Evolutionary conservation across 139 green algal species (phyloP).

Genomic region (Tetraselmis striata): DNA sequence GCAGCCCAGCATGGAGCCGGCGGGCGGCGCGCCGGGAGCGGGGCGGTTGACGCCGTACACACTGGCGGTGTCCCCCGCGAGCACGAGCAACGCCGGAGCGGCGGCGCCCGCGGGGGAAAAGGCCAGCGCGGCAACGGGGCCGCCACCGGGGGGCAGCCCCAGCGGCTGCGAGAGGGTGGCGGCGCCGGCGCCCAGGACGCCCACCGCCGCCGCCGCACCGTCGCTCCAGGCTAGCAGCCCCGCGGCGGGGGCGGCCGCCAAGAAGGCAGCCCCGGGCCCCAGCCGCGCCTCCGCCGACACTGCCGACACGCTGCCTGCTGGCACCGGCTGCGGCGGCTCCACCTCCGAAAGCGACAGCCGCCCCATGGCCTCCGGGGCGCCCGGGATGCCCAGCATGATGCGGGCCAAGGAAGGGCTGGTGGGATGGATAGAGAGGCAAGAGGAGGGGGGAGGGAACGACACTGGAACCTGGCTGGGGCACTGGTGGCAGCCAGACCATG

Average conservation of each 20-base stretch:
- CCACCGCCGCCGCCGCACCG: background rate
- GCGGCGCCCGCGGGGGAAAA: background rate
- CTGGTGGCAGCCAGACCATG: too few species aligned
- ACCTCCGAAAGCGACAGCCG: background rate
- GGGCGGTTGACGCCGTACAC: background rate
- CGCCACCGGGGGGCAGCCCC: background rate
- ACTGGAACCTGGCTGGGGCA: too few species aligned
- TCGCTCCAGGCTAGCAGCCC: background rate
- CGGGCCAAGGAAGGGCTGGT: too few species aligned
- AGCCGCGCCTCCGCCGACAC: background rate
- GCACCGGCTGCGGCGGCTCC: background rate
- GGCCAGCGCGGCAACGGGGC: background rate
- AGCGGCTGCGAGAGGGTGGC: too few species aligned
- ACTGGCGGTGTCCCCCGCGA: background rate
- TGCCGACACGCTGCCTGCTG: background rate
- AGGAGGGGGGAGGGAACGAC: too few species aligned
- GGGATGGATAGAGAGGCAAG: too few species aligned
- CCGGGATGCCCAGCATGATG: background rate
- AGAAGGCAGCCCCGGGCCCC: background rate
- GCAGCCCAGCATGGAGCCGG: background rate
- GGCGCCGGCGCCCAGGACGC: background rate
- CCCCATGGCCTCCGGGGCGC: too few species aligned
- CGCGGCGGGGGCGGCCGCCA: background rate
- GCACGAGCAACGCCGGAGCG: background rate
- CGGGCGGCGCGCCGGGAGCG: too few species aligned